Base-by-base conservation (phyloP, 768 basidiomycete species). In the Porphyrellus cyaneotinctus region DNA sequence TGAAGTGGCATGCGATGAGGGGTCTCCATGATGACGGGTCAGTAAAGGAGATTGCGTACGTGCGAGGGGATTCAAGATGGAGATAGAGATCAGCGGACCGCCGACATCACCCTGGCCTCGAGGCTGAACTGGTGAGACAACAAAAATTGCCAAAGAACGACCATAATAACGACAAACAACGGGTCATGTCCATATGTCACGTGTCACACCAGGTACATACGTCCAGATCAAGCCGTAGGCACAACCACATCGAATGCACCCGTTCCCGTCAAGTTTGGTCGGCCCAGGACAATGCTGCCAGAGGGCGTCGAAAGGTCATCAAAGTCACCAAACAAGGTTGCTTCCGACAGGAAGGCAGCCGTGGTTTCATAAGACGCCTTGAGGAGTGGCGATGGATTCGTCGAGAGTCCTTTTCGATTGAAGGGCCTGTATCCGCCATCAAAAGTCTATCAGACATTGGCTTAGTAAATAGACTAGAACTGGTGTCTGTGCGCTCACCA, bases 291-390 rank as follows among this genome's bases (percentile, higher is more conserved):
- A 67, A 99, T 88, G 66, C 85, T 91, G 1, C 92, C 88, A 6
- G 94, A 94, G 3, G 95, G 95, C 20, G 88, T 87, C 18, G 83
- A 81, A 58, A 97, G 75, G 64, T 94, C 88, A 67, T 98, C 95
- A 71, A 91, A 97, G 73, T 98, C 97, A 23, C 97, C 97, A 66
- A 87, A 84, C 43, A 99, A 74, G 0, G 94, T 91, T 18, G 97
- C 95, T 53, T 99, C 92, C 5, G 95, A 90, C 59, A 99, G 70
- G 78, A 99, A 97, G 2, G 86, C 78, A 2, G 87, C 90, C 0
- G 95, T 98, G 5, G 95, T 97, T 72, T 98, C 97, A 72, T 91
- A 99, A 10, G 94, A 97, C 1, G 97, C 97, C 70, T 98, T 98
- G 49, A 98, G 82, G 36, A 98, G 78, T 9, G 95, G 93, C n/a